Conservation (phyloP, 2,329 filamentous ascomycete species). For the Fusarium sacchari region DNA sequence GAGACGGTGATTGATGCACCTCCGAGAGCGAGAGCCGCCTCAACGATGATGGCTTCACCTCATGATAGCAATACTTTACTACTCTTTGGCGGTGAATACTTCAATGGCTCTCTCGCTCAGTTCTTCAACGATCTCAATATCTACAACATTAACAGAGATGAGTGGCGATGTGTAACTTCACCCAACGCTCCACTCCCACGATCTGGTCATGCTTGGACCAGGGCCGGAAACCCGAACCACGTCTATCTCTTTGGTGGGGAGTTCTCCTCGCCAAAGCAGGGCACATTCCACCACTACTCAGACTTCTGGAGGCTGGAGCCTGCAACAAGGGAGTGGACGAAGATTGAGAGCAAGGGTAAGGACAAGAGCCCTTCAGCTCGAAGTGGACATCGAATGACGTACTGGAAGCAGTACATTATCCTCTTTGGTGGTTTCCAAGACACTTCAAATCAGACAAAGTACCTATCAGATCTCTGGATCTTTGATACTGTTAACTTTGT, state of each 20-base stretch:
- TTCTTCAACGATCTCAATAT: slow-evolving; percentile 75
- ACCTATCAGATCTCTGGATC: slow-evolving; percentile 92
- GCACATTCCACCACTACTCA: slow-evolving; percentile 99
- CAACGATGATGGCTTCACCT: slow-evolving; percentile 85
- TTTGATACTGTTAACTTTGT: slow-evolving; percentile 90
- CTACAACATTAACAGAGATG: slow-evolving; percentile 82
- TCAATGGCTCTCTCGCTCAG: slow-evolving; percentile 86
- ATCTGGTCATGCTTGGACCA: slow-evolving; percentile 94
- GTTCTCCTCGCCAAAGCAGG: slow-evolving; percentile 96
- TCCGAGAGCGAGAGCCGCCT: slow-evolving; percentile 81
- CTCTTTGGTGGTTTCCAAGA: slow-evolving; percentile 98
- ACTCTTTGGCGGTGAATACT: slow-evolving; percentile 94
- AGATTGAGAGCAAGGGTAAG: slow-evolving; percentile 81
- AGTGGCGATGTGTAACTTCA: slow-evolving; percentile 90
- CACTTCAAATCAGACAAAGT: slow-evolving; percentile 93
- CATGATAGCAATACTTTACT: slow-evolving; percentile 88
- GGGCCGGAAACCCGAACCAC: slow-evolving; percentile 83
- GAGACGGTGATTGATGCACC: slow-evolving; percentile 77
- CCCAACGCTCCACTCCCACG: slow-evolving; percentile 92
- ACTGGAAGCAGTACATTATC: slow-evolving; percentile 96
- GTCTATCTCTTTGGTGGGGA: slow-evolving; percentile 96
- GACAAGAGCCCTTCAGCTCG: slow-evolving; percentile 84
- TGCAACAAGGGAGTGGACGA: slow-evolving; percentile 85
- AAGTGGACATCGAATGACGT: slow-evolving; percentile 95
- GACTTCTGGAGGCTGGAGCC: slow-evolving; percentile 97